phyloP scores from a whole-genome alignment of 116 monocot genomes.

The Cymodocea nodosa region DNA sequence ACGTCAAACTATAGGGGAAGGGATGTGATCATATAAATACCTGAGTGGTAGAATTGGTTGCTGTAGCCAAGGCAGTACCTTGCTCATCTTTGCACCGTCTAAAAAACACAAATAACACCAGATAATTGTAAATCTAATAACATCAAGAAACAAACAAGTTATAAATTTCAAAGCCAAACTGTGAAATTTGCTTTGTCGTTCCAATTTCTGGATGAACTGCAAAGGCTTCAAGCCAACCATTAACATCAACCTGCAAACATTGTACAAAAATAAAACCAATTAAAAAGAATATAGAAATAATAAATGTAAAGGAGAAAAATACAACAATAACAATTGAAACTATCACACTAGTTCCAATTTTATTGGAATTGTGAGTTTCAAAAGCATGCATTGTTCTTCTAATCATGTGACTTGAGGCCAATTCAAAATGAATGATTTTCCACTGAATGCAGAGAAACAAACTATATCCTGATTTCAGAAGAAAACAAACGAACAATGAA shows the following conservation, averaged over 20 bases:
- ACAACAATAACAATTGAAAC: neutral
- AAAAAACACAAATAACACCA: slow-evolving; percentile 1
- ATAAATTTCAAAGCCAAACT: slow-evolving; percentile 20
- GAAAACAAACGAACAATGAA: neutral
- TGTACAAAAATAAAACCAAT: neutral
- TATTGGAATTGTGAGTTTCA: neutral
- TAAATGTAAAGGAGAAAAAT: neutral
- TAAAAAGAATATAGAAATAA: neutral
- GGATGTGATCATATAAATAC: slow-evolving; percentile 11
- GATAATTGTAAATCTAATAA: neutral
- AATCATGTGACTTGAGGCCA: too few relatives aligned
- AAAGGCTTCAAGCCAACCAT: slow-evolving; percentile 81
- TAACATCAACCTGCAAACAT: slow-evolving; percentile 56
- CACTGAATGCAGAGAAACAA: neutral
- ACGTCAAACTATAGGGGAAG: neutral
- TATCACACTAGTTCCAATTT: neutral
- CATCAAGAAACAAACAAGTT: neutral
- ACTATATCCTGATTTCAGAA: neutral
- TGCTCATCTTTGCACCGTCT: slow-evolving; percentile 93
- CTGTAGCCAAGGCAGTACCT: slow-evolving; percentile 53
- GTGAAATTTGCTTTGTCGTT: slow-evolving; percentile 27
- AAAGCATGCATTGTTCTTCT: neutral
- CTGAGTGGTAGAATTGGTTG: slow-evolving; percentile 43
- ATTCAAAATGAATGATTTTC: too few relatives aligned
- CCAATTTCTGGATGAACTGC: slow-evolving; percentile 87